Base-by-base conservation (phyloP, 306 rosid species). In the Quercus dentata region DNA sequence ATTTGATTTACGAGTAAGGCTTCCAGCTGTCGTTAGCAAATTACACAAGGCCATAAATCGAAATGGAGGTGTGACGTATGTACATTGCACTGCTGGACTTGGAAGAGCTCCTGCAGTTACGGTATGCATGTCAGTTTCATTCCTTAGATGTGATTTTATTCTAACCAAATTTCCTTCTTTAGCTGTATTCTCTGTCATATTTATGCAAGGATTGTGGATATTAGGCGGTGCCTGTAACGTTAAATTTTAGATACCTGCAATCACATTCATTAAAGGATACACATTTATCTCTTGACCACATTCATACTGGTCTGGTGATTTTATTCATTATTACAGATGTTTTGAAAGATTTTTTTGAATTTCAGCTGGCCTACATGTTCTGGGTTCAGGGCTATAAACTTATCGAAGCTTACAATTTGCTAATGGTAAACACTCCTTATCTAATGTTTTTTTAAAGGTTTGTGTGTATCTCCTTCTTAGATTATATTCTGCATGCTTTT, bases 51-150 rank as follows among this genome's bases (percentile, higher is more conserved):
- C 97, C 68, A 20, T 93, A 77, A 91, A 87, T 69, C 80, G 78
- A 78, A 93, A 88, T 75, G 99, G 98, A 73, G 99, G 99, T 54
- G 92, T 93, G 73, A 82, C 94, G 79, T 96, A 93, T 80, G 75
- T 96, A 71, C 99, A 96, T 80, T 96, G 99, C 86, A 96, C 99
- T 80, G 99, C 99, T 79, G 99, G 99, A 81, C 89, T 96, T 73
- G 99, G 99, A 82, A 90, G 99, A 87, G 99, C 99, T 84, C 99
- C 99, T 27, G 93, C 97, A 78, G 91, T 86, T 87, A 92, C 84
- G 80, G 98, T 91, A 90, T 67, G 89, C 84, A 52, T 31, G 69
- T 28, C 30, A 79, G 69, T 69, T 86, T 72, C 73, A 28, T 76
- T 68, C 79, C 25, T 78, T 20, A 46, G 64, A 15, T 69, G 28